phyloP scores from a whole-genome alignment of 2,329 filamentous ascomycete species.

The Passalora sequoiae region DNA sequence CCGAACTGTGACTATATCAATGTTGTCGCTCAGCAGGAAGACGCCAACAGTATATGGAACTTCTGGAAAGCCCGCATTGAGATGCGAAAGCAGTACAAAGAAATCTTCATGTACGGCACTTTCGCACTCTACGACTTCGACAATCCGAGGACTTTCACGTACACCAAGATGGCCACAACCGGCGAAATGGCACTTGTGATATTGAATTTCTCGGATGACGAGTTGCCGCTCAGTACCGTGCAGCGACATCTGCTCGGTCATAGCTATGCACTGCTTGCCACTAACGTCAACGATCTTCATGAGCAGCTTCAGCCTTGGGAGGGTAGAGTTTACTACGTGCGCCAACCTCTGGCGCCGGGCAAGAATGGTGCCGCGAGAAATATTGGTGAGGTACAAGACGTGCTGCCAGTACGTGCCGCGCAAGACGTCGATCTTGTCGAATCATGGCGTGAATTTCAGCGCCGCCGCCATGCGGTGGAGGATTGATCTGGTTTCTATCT shows the following conservation, averaged over 20 bases:
- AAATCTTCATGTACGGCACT: slow-evolving; percentile 63
- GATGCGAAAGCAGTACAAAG: slow-evolving; percentile 55
- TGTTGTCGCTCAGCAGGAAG: slow-evolving; percentile 49
- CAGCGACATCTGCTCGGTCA: slow-evolving; percentile 21
- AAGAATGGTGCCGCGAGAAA: slow-evolving; percentile 1
- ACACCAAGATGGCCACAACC: slow-evolving; percentile 32
- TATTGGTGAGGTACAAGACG: slow-evolving; percentile 15
- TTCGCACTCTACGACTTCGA: slow-evolving; percentile 53
- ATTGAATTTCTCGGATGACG: slow-evolving; percentile 36
- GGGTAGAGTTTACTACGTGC: slow-evolving; percentile 35
- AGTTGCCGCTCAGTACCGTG: slow-evolving; percentile 20
- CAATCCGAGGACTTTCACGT: slow-evolving; percentile 51
- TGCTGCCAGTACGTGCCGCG: not conserved
- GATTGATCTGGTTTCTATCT: too few species aligned
- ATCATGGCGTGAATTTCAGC: not conserved
- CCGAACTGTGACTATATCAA: slow-evolving; percentile 60
- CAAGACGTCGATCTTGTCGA: not conserved
- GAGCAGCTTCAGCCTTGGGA: slow-evolving; percentile 33
- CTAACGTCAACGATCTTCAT: slow-evolving; percentile 29
- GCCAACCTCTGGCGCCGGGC: slow-evolving; percentile 10
- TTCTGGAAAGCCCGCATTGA: slow-evolving; percentile 52
- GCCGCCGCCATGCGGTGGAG: too few species aligned
- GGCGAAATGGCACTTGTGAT: slow-evolving; percentile 32
- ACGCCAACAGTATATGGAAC: slow-evolving; percentile 51
- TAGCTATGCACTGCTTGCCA: slow-evolving; percentile 42